phyloP scores from a whole-genome alignment of 345 rosid genomes.

The Brassica juncea region DNA sequence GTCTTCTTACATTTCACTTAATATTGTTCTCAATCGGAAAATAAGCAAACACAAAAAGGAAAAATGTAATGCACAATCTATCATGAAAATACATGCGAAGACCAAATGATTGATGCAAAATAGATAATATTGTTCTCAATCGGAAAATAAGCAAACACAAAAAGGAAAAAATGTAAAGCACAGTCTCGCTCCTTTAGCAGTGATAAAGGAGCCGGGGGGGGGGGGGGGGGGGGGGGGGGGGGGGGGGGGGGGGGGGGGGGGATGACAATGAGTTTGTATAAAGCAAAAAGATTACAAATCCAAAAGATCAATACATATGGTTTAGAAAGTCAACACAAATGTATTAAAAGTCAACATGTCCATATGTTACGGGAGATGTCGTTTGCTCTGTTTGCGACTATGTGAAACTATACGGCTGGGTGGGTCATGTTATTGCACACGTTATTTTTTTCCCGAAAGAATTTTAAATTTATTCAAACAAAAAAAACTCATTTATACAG shows the following conservation, averaged over 20 bases:
- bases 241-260: neutral
- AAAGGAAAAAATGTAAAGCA: too few relatives aligned
- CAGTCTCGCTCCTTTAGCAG: neutral
- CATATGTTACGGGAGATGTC: constrained; percentile 10
- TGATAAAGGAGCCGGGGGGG: neutral
- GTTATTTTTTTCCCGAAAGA: too few relatives aligned
- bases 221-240: too few relatives aligned
- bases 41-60: neutral
- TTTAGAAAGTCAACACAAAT: neutral
- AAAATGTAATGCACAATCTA: neutral
- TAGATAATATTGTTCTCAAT: neutral
- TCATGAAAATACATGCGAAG: neutral
- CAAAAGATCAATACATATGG: neutral
- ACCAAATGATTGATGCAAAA: neutral
- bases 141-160: too few relatives aligned
- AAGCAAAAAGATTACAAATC: neutral
- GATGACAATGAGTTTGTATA: neutral
- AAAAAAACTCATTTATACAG: too few relatives aligned
- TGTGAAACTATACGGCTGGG: too few relatives aligned
- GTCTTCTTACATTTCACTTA: neutral
- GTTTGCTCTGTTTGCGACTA: neutral
- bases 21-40: neutral
- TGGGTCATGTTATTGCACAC: too few relatives aligned
- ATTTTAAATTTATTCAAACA: too few relatives aligned
- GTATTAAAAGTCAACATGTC: neutral